phyloP scores from a whole-genome alignment of 257 asterid genomes.

The Salvia rosmarinus region DNA sequence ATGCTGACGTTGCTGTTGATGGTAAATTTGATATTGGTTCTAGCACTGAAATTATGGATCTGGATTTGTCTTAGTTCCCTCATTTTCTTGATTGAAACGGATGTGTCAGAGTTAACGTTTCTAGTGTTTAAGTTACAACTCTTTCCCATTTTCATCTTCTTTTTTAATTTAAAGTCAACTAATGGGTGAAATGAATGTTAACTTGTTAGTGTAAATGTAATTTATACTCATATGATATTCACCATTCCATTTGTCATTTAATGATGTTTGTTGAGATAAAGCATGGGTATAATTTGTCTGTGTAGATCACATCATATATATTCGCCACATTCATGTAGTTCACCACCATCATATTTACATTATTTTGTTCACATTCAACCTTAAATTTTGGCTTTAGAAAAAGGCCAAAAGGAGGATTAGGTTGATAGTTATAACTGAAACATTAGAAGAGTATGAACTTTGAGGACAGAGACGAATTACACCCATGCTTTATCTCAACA shows the following conservation, averaged over 20 bases:
- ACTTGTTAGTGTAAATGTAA: neutral
- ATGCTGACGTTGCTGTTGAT: neutral
- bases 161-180: neutral
- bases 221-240: neutral
- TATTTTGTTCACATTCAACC: too few species aligned
- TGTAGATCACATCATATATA: too few species aligned
- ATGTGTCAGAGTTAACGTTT: neutral
- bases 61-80: constrained; percentile 31
- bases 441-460: too few species aligned
- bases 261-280: too few species aligned
- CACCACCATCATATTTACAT: too few species aligned
- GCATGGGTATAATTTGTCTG: too few species aligned
- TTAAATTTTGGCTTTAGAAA: too few species aligned
- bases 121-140: neutral
- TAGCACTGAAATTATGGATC: constrained; percentile 15
- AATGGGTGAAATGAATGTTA: neutral
- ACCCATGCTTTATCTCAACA: too few species aligned
- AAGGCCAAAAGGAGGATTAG: too few species aligned
- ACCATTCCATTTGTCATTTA: neutral
- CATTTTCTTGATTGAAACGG: constrained; percentile 23
- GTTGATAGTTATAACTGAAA: too few species aligned
- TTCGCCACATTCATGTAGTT: too few species aligned
- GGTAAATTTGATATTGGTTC: constrained; percentile 3
- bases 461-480: too few species aligned
- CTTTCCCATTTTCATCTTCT: neutral